Base-by-base conservation (phyloP, 345 rosid genomes). In the Salix dunnii region DNA sequence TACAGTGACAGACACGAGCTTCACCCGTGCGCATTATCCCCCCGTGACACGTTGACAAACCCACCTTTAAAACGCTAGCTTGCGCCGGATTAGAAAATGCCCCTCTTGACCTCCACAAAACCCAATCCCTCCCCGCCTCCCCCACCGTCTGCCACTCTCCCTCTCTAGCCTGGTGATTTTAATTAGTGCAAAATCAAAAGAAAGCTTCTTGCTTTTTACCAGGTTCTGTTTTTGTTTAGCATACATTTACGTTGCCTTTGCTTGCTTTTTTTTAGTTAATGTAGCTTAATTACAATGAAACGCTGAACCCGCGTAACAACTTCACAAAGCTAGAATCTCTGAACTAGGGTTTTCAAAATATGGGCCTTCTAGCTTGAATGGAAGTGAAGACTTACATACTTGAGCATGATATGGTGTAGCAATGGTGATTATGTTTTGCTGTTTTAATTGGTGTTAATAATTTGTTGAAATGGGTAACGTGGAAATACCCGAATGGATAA, bases 401-500 rank as follows among this genome's bases (percentile, higher is more conserved):
- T 77, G 76, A 53, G 74, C 68, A 65, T 25, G 71, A 33, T n/a
- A 68, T 35, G 42, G 48, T 65, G 42, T 43, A 62, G 67, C 33
- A 42, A 73, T 74, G 68, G n/a, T 64, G 68, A 43, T 60, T 30
- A 28, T 27, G 16, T 67, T 64, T 17, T 43, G 67, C 78, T 25
- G 33, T 11, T 36, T 55, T 79, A 27, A 27, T 33, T 49, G 64
- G 40, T 74, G 74, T 76, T 79, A 61, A 55, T 46, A 42, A 30
- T 67, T 76, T 73, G 68, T 61, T 74, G 76, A 80, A 49, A 92
- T 94, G 98, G 94, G 92, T 78, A 89, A 85, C 84, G 96, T 91
- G 80, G 97, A 96, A 77, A 89, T 94, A 71, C 97, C 97, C 33
- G 81, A 82, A 81, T 96, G 99, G 99, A 87, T 96, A n/a, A 79